Evolutionary conservation across 305 asterid genomes (phyloP).

Genomic region (Nicotiana rustica): DNA sequence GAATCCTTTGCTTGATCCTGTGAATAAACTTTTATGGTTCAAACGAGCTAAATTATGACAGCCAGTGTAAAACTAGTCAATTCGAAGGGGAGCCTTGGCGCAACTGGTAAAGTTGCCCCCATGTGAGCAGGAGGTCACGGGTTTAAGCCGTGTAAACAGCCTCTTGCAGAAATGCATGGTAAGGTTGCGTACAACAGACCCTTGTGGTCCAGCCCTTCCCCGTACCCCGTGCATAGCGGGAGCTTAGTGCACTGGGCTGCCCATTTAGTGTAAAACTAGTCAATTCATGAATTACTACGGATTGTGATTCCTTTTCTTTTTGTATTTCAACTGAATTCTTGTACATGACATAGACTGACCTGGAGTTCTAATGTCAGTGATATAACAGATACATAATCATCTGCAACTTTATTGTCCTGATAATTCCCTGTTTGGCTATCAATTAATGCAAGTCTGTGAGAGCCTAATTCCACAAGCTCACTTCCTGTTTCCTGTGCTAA

Average conservation of each 20-base stretch:
- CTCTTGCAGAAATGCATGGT: too few relatives aligned
- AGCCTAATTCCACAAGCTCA: constrained; percentile 75
- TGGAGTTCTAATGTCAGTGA: constrained; percentile 81
- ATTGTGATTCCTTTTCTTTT: background rate
- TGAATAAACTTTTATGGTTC: background rate
- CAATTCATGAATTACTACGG: background rate
- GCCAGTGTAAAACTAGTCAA: too few relatives aligned
- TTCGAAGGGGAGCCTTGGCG: too few relatives aligned
- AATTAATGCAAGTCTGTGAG: constrained; percentile 75
- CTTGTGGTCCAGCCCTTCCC: too few relatives aligned
- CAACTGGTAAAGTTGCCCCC: too few relatives aligned
- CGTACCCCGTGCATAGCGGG: too few relatives aligned
- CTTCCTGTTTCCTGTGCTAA: constrained; percentile 75
- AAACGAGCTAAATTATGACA: background rate
- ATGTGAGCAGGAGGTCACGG: too few relatives aligned
- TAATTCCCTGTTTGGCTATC: constrained; percentile 74
- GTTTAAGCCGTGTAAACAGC: too few relatives aligned
- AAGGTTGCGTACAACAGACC: too few relatives aligned
- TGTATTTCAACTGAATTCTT: background rate
- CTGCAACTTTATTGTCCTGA: constrained; percentile 75
- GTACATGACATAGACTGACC: constrained; percentile 48
- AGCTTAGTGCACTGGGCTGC: too few relatives aligned
- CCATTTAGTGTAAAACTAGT: too few relatives aligned
- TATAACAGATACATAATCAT: constrained; percentile 80
- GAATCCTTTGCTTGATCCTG: constrained; percentile 80